These are phyloP conservation scores for sweet orange (Citrus sinensis) DNA, from an alignment of 345 rosid species.

Conservation along the genomic window DVS_A1.0 CM039169.1:32549001-32549500, in stretches of 20 bases:
- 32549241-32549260: neutral
- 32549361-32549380: constrained; percentile 99
- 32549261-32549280: neutral
- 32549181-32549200: constrained; percentile 95
- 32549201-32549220: constrained; percentile 99
- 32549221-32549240: constrained; percentile 1
- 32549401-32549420: constrained; percentile 90
- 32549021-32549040: neutral
- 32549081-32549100: constrained; percentile 59
- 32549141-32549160: constrained; percentile 99
- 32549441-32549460: neutral
- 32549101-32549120: constrained; percentile 94
- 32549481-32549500: neutral
- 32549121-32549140: constrained; percentile 89
- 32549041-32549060: neutral
- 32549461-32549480: neutral
- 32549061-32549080: constrained; percentile 10
- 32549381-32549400: constrained; percentile 95
- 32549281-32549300: neutral
- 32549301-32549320: neutral
- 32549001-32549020: neutral
- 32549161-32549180: constrained; percentile 99
- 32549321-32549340: constrained; percentile 12
- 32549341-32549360: constrained; percentile 99
- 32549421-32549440: constrained; percentile 78